Evolutionary conservation across 2,329 filamentous ascomycete genomes (phyloP), one percentile per base, ranked within the genome.

Genomic region (Bipolaris gigantea): DNA sequence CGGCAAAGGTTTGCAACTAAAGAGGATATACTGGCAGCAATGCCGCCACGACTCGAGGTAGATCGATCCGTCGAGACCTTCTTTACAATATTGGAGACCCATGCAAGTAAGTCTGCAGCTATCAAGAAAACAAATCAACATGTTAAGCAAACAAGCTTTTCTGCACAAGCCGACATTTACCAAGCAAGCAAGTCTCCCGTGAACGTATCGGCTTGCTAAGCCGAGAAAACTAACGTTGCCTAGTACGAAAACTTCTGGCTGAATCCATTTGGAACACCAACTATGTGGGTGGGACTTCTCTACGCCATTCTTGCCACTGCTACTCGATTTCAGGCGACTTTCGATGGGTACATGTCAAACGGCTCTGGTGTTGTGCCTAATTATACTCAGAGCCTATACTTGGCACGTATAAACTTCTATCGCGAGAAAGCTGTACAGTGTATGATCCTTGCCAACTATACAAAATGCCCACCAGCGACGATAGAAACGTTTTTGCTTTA

Each of bases 171-270:
- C 69, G 5, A 71, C 67, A 2, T 71, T 70, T 42, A 39, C 65
- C 21, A 62, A 58, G 38, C 62, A 69, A 53, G 67, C 66, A 35
- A 53, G 62, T 4, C 39, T n/a, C 9, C 4, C 4, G 0, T 19
- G 32, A 4, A 6, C 8, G 2, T 16, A 25, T 10, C 21, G 10
- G 7, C 16, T 13, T 16, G 15, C 5, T 2, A 10, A 40, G 38
- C 1, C 6, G 21, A 8, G n/a, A 6, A 13, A 32, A n/a, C 55
- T 65, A 32, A 67, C 38, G 10, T 3, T 25, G 32, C 15, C 6
- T 43, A 79, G 73, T 80, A 80, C 48, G 69, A 75, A 25, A 44
- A 58, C 2, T 80, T 80, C 56, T 81, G 78, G 78, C 48, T 55
- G n/a, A 65, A 73, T 34, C 76, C 74, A 1, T 70, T 66, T 9